Percentiles rank a stretch among this genome's conserved stretches.
These are phyloP conservation scores for Protomyces macrosporus DNA, from an alignment of 1,139 yeast genomes.

Conservation along the genomic window DNA sequence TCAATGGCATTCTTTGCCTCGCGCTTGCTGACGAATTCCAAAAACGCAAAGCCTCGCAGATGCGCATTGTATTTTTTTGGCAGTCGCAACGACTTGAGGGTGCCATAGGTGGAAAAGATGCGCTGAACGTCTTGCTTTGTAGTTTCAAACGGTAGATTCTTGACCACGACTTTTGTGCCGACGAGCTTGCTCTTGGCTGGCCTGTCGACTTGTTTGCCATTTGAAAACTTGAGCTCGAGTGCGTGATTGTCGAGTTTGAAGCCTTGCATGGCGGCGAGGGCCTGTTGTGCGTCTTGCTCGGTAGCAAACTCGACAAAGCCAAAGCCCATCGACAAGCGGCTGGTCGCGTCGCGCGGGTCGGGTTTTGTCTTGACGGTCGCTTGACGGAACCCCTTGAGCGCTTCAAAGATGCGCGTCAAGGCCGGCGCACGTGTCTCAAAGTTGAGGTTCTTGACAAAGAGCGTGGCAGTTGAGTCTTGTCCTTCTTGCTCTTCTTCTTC, in stretches of 20 bases:
- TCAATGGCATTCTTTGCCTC: conserved; percentile 97
- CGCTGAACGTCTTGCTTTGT: conserved; percentile 86
- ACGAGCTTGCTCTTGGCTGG: conserved; percentile 34
- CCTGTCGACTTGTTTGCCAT: conserved; percentile 49
- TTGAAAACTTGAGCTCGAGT: conserved; percentile 80
- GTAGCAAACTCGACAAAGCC: conserved; percentile 90
- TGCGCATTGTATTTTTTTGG: conserved; percentile 93
- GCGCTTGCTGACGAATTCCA: conserved; percentile 78
- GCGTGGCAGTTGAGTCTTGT: conserved; percentile 72
- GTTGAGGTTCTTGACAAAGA: conserved; percentile 87
- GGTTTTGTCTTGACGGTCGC: conserved; percentile 86
- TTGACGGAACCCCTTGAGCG: conserved; percentile 70
- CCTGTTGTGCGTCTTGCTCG: conserved; percentile 69
- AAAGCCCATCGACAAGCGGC: conserved; percentile 84
- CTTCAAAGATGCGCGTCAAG: conserved; percentile 57
- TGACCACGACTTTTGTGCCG: conserved; percentile 73
- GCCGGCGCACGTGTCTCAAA: conserved; percentile 65
- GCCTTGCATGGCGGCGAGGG: conserved; percentile 70
- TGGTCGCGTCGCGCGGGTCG: conserved; percentile 66
- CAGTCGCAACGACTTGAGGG: conserved; percentile 86
- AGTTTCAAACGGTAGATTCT: conserved; percentile 96
- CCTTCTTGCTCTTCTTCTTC: conserved; percentile 45
- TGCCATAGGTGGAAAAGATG: conserved; percentile 76
- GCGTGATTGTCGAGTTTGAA: conserved; percentile 82
- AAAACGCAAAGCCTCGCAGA: conserved; percentile 97